Conservation (phyloP, 2,329 filamentous ascomycete genomes). For the Colletotrichum cereale region DNA sequence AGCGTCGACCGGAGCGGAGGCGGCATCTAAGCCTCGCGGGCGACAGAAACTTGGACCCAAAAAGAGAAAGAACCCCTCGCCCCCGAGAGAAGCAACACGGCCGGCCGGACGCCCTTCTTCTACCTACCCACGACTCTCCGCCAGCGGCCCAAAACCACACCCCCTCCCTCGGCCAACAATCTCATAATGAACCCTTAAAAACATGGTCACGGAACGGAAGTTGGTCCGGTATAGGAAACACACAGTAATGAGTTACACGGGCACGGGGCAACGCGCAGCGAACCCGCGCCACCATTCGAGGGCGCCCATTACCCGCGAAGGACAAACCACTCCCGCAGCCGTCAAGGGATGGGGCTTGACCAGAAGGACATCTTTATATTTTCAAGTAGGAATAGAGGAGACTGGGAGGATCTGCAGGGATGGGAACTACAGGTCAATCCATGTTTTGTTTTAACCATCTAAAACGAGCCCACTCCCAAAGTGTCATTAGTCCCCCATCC, state of each 20-base stretch:
- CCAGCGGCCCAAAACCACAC: background rate
- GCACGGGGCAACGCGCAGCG: background rate
- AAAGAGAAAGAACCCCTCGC: background rate
- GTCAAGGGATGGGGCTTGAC: background rate
- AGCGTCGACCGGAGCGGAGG: constrained; percentile 66
- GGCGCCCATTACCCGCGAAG: background rate
- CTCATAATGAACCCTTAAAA: background rate
- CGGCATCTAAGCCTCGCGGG: constrained; percentile 50
- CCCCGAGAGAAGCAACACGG: background rate
- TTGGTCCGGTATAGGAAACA: constrained; percentile 3
- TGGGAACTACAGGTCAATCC: constrained; percentile 17
- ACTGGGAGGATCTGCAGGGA: constrained; percentile 22
- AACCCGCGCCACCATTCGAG: background rate
- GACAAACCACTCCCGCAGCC: background rate
- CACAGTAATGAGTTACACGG: background rate
- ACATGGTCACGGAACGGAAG: background rate
- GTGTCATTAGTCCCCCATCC: constrained; percentile 34
- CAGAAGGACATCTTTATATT: constrained; percentile 4
- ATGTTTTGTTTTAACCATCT: background rate
- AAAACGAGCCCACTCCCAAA: constrained; percentile 3
- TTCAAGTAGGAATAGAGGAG: constrained; percentile 33
- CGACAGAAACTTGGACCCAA: too few relatives aligned
- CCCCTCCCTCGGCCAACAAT: background rate
- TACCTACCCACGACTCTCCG: too few relatives aligned
- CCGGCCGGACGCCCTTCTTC: background rate